Conservation (phyloP, 169 alveolate species). For the Toxoplasma gondii region DNA sequence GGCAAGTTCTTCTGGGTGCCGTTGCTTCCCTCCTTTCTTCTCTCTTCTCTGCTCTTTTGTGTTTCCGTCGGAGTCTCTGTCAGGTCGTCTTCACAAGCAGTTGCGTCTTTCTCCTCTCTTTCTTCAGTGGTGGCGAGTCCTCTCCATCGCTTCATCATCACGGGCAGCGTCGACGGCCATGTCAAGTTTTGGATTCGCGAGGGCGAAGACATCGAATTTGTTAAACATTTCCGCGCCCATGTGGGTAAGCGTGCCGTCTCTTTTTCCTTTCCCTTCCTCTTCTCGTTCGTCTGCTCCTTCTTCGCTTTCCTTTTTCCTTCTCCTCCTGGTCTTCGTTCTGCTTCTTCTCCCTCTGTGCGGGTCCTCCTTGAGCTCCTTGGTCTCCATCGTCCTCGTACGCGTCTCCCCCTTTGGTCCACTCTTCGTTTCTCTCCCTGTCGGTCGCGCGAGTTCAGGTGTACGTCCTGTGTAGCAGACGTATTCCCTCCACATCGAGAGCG, state of each 20-base stretch:
- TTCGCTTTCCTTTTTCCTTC: background rate
- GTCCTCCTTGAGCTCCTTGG: background rate
- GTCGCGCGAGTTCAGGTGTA: background rate
- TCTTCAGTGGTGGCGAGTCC: constrained; percentile 83
- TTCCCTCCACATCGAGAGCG: background rate
- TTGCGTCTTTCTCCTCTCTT: too few relatives aligned
- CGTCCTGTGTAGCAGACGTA: background rate
- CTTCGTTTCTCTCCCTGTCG: background rate
- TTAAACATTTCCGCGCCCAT: constrained; percentile 96
- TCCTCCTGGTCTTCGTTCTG: background rate
- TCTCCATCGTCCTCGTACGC: constrained; percentile 12
- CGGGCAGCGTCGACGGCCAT: constrained; percentile 96
- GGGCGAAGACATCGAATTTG: constrained; percentile 94
- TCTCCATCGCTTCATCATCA: constrained; percentile 89
- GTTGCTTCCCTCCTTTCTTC: constrained; percentile 3
- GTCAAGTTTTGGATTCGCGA: constrained; percentile 97
- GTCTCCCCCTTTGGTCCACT: background rate
- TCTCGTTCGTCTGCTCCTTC: background rate
- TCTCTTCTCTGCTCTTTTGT: background rate
- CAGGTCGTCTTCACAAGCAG: too few relatives aligned
- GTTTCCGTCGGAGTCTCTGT: background rate
- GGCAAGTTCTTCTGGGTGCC: background rate
- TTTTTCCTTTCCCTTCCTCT: background rate
- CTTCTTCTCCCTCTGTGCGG: background rate
- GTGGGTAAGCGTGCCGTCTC: constrained; percentile 72